Evolutionary conservation across 495 filamentous ascomycete species (phyloP).

Genomic region (Astrothelium subdiscretum): DNA sequence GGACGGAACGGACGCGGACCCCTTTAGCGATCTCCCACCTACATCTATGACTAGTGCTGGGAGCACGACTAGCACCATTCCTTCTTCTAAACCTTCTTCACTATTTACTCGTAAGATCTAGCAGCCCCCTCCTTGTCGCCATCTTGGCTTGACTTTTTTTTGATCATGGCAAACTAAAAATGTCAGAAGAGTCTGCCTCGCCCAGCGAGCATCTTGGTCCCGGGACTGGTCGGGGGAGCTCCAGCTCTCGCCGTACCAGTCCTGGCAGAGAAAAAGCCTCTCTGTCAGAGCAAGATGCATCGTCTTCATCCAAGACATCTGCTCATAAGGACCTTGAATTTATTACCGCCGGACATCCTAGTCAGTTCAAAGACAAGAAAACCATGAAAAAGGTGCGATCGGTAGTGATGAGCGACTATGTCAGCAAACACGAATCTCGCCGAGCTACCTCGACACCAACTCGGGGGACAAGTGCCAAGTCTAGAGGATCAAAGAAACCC

Average conservation of each 20-base stretch:
- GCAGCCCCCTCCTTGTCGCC: background rate
- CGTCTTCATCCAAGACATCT: background rate
- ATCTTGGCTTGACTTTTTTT: background rate
- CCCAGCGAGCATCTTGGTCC: background rate
- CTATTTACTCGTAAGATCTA: background rate
- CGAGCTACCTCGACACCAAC: background rate
- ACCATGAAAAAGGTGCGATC: conserved; percentile 8
- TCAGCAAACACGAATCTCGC: conserved; percentile 6
- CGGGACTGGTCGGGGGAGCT: background rate
- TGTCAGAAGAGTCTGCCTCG: background rate
- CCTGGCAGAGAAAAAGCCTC: background rate
- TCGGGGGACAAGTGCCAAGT: background rate
- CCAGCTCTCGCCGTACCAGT: background rate
- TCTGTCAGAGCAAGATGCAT: background rate
- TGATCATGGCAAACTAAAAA: background rate
- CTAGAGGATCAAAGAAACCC: background rate
- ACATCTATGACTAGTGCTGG: background rate
- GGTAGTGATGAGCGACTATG: conserved; percentile 11
- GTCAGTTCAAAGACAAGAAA: conserved; percentile 5
- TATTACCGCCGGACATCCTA: conserved; percentile 4
- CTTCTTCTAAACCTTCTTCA: background rate
- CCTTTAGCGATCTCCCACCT: background rate
- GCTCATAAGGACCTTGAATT: background rate
- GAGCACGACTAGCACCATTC: background rate
- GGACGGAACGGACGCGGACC: background rate